These are phyloP conservation scores for Xylaria flabelliformis DNA, from an alignment of 495 filamentous ascomycete species.

Conservation along the genomic window DNA sequence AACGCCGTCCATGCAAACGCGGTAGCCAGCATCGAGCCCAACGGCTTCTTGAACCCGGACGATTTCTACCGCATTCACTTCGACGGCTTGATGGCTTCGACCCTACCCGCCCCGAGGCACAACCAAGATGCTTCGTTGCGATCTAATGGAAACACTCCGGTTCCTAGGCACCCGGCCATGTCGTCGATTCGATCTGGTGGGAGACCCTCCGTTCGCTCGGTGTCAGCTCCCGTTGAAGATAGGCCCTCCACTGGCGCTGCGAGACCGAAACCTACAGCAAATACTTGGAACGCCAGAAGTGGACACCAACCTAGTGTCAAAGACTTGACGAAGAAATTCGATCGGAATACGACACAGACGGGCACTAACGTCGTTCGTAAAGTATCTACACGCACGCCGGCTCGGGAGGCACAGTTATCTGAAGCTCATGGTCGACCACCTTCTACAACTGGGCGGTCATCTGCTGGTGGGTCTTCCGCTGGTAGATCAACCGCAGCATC, in stretches of 20 bases:
- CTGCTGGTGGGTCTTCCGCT: conserved; percentile 43
- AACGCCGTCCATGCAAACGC: conserved; percentile 48
- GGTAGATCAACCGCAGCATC: conserved; percentile 34
- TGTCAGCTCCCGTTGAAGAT: conserved; percentile 57
- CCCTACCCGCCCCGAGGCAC: conserved; percentile 41
- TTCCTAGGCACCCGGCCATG: conserved; percentile 46
- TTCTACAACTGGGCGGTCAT: conserved; percentile 43
- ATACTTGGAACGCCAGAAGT: conserved; percentile 34
- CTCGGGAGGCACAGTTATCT: conserved; percentile 41
- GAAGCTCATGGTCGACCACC: conserved; percentile 42
- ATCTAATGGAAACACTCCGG: conserved; percentile 47
- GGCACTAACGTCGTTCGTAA: conserved; percentile 41
- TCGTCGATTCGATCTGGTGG: conserved; percentile 34
- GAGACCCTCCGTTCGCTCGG: conserved; percentile 51
- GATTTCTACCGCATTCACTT: conserved; percentile 60
- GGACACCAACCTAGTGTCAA: conserved; percentile 57
- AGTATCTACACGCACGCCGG: conserved; percentile 39
- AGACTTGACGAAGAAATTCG: conserved; percentile 62
- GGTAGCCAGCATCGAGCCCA: conserved; percentile 41
- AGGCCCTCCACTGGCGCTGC: conserved; percentile 37
- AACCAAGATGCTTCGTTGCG: conserved; percentile 33
- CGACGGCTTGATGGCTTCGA: conserved; percentile 44
- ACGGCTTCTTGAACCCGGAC: conserved; percentile 52
- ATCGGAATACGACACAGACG: conserved; percentile 45
- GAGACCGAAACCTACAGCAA: conserved; percentile 39